A percentile compares a stretch with the other conserved stretches of the same genome.
Conservation (phyloP, 768 basidiomycete genomes). For the Rhizopogon salebrosus region DNA sequence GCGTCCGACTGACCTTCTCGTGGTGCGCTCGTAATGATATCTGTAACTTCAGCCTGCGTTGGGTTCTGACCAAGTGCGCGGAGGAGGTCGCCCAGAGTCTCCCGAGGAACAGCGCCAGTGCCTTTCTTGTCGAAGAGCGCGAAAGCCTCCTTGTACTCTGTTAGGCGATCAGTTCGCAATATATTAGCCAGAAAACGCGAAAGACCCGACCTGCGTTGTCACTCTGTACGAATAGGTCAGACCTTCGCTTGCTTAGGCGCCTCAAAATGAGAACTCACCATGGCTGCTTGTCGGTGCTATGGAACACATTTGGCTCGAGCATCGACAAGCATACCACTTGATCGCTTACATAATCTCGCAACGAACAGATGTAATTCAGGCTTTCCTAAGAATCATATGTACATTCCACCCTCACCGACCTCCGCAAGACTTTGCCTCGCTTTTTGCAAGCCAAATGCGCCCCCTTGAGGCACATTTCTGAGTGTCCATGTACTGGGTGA, state of each 20-base stretch:
- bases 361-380: not conserved
- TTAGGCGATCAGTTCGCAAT: slow-evolving; percentile 1
- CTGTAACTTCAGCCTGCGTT: slow-evolving; percentile 95
- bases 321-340: not conserved
- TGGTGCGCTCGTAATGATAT: slow-evolving; percentile 68
- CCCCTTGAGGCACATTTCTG: slow-evolving; percentile 10
- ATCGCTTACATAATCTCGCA: slow-evolving; percentile 5
- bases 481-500: slow-evolving; percentile 5
- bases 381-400: slow-evolving; percentile 30
- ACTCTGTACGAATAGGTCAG: slow-evolving; percentile 26
- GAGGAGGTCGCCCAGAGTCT: slow-evolving; percentile 87
- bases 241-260: not conserved
- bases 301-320: not conserved
- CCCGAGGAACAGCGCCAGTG: slow-evolving; percentile 81
- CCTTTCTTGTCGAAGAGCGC: slow-evolving; percentile 98
- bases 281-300: not conserved
- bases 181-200: not conserved
- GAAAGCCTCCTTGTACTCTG: slow-evolving; percentile 96
- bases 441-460: not conserved
- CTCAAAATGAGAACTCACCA: not conserved
- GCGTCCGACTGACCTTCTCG: slow-evolving; percentile 54
- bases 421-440: slow-evolving; percentile 17
- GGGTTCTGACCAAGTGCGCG: slow-evolving; percentile 97
- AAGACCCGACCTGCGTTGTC: slow-evolving; percentile 44
- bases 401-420: slow-evolving; percentile 48